Base-by-base conservation (phyloP, 805 yeast genomes). In the Ogataea henricii region DNA sequence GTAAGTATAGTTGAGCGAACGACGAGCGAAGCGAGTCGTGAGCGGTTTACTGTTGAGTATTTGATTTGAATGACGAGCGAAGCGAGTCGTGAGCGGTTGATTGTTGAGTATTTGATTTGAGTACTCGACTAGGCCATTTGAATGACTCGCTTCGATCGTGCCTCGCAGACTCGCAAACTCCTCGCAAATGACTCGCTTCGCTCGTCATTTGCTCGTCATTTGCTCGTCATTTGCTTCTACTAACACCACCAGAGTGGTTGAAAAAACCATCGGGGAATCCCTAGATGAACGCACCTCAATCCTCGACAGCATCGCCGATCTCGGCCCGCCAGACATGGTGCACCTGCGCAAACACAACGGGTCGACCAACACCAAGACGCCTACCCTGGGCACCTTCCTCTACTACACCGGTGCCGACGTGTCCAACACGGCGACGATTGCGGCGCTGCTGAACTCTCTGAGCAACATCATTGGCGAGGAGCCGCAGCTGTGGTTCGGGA, bases 401-500 rank as follows among this genome's bases (percentile, higher is more conserved):
- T 87, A 87, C 64, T 82, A 79, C 55, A 78, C 88, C 0, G 96
- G 96, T 6, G 75, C 83, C 2, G 92, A 87, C 60, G 83, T 87
- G 16, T 81, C 89, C 20, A 84, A 81, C 57, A 79, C 89, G 13
- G 87, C 94, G 1, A 78, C 90, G 1, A 82, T 87, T 46, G 91
- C 92, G 9, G 90, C 90, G 1, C 82, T 82, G 48, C 68, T 87
- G 47, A 87, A 85, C 62, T 77, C 81, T 6, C 64, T 87, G 53
- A 84, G 89, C 27, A 86, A 79, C 46, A 71, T 83, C 30, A 81
- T 87, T 25, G 70, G 73, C 12, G 81, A 78, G 49, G 69, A 78
- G 26, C 81, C 82, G 5, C 96, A 87, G 63, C 70, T 78, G 38
- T 87, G 96, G 96, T 87, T 86, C 69, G 90, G 91, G 12, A 88